Evolutionary conservation across 2,329 filamentous ascomycete species (phyloP), one percentile per base, ranked within the genome.

Genomic region (Aspergillus ustus): DNA sequence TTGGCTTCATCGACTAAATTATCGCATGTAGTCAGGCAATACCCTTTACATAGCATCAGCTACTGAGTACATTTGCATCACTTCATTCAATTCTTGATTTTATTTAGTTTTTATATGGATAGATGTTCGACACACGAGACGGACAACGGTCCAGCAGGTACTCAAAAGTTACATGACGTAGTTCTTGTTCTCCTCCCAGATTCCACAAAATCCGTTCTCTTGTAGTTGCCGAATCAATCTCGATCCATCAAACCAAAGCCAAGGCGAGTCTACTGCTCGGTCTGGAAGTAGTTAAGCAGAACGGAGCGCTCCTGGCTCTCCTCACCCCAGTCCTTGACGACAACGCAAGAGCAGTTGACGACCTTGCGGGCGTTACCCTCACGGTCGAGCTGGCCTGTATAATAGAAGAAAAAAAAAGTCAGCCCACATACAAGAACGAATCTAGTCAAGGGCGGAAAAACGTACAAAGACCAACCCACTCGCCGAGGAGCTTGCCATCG

Each of bases 271-370:
- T 82, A 82, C 73, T 82, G 80, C 78, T 82, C 81, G 81, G 93
- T 97, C 87, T 97, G 91, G 93, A 99, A 98, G 91, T 99, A 99
- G 91, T 99, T 97, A 83, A 99, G 92, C 81, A 99, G 91, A 84
- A 98, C 93, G 78, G 90, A 92, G 80, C 95, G 93, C 89, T 99
- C 95, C 86, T 96, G 93, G 73, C 91, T 96, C 87, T 99, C 95
- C 89, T 98, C 95, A 88, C 95, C 95, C 95, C 95, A 99, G 84
- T 99, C 93, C 87, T 95, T 94, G 78, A 99, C 95, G 68, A 99
- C 95, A 77, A 99, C 95, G 88, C 95, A 98, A 79, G 94, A 98
- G 93, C 95, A 99, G 91, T 99, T 99, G 86, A 99, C 95, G 74
- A 99, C 94, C 91, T 99, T 99, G 84, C 95, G 92, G 78, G 95